These are phyloP conservation scores for Monosporascus sp. DNA, from an alignment of 2,329 filamentous ascomycete species.

Conservation along the genomic window DNA sequence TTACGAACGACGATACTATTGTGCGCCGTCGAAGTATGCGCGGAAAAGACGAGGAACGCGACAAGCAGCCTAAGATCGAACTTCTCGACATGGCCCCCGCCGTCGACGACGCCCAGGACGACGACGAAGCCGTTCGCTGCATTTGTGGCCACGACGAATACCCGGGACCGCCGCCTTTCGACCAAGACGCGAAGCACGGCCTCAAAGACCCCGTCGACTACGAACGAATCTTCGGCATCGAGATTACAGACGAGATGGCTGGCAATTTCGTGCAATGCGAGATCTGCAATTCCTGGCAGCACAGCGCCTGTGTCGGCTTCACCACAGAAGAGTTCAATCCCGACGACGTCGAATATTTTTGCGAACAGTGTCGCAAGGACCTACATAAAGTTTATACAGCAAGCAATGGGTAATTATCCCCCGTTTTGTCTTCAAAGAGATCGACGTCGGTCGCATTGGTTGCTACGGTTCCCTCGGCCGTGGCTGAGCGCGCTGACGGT, in stretches of 20 bases:
- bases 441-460: slow-evolving; percentile 10
- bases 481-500: slow-evolving; percentile 16
- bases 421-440: slow-evolving; percentile 4
- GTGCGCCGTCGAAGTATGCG: slow-evolving; percentile 76
- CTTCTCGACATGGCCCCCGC: slow-evolving; percentile 39
- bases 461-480: slow-evolving; percentile 14
- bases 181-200: slow-evolving; percentile 46
- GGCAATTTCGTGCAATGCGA: slow-evolving; percentile 98
- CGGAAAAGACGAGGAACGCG: slow-evolving; percentile 57
- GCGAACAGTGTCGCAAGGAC: slow-evolving; percentile 88
- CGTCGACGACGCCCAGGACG: slow-evolving; percentile 70
- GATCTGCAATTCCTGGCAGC: slow-evolving; percentile 96
- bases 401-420: slow-evolving; percentile 70
- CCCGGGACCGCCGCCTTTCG: slow-evolving; percentile 69
- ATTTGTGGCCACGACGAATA: slow-evolving; percentile 94
- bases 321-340: slow-evolving; percentile 90
- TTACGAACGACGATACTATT: slow-evolving; percentile 54
- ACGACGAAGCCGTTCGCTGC: slow-evolving; percentile 93
- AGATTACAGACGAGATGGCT: slow-evolving; percentile 77
- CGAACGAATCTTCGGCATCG: slow-evolving; percentile 52
- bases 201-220: slow-evolving; percentile 53
- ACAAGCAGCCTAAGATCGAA: slow-evolving; percentile 38
- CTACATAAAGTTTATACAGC: slow-evolving; percentile 79
- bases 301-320: slow-evolving; percentile 95
- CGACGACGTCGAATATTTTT: slow-evolving; percentile 81